These are phyloP conservation scores for Rhizopogon sp. DNA, from an alignment of 768 basidiomycete species.

Conservation along the genomic window DNA sequence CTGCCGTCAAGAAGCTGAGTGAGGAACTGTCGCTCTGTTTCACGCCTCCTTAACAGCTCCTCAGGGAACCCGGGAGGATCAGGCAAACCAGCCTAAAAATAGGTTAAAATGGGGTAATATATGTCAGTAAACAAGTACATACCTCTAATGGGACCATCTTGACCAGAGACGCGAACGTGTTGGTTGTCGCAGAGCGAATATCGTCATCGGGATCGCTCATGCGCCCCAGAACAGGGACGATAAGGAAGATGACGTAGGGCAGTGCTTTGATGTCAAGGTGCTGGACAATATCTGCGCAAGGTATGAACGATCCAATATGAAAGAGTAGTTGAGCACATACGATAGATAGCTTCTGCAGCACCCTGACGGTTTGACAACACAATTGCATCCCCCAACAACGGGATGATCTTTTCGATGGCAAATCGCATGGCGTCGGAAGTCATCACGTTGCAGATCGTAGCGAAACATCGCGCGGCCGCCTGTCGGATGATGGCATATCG, in stretches of 20 bases:
- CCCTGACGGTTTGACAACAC: constrained; percentile 80
- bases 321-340: constrained; percentile 46
- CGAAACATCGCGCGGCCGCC: constrained; percentile 80
- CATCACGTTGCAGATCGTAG: constrained; percentile 84
- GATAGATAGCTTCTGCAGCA: constrained; percentile 83
- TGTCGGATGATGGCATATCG: constrained; percentile 88
- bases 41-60: constrained; percentile 80
- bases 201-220: constrained; percentile 96
- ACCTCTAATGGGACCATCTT: constrained; percentile 99
- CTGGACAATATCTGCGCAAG: constrained; percentile 75
- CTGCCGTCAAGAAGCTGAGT: constrained; percentile 91
- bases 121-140: constrained; percentile 10
- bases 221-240: constrained; percentile 92
- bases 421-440: constrained; percentile 81
- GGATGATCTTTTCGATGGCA: constrained; percentile 82
- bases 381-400: constrained; percentile 75
- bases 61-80: constrained; percentile 91
- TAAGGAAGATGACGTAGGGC: constrained; percentile 94
- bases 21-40: constrained; percentile 86
- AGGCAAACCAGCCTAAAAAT: constrained; percentile 82
- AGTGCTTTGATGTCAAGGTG: constrained; percentile 89
- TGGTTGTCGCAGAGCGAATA: constrained; percentile 90
- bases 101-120: not conserved
- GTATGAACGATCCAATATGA: constrained; percentile 9
- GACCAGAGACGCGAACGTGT: constrained; percentile 93